A percentile compares a stretch with the other conserved stretches of the same genome.
phyloP scores from a whole-genome alignment of 2,329 filamentous ascomycete genomes.

The Pleomassaria siparia region DNA sequence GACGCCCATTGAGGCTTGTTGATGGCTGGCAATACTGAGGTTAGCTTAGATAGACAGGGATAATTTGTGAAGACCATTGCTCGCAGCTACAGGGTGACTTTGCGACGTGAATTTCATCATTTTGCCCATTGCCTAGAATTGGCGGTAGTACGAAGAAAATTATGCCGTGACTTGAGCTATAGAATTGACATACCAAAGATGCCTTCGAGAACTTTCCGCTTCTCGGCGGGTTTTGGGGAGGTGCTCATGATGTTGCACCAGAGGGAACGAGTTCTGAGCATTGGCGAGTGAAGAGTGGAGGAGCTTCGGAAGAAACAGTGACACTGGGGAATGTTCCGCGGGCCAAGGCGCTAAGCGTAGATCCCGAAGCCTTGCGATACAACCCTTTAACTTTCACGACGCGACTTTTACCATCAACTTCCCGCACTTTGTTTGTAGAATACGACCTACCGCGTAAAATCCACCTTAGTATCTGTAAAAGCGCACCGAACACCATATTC shows the following conservation, averaged over 20 bases:
- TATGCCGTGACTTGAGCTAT: neutral
- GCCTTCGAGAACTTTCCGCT: slow-evolving; percentile 59
- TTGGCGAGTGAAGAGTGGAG: slow-evolving; percentile 12
- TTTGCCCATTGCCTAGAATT: too few species aligned
- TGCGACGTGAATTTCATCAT: neutral
- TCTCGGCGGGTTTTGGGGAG: slow-evolving; percentile 21
- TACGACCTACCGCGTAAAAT: neutral
- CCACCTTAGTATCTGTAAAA: too few species aligned
- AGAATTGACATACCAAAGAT: slow-evolving; percentile 56
- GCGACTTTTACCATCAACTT: too few species aligned
- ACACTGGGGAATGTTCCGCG: slow-evolving; percentile 14
- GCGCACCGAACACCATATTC: too few species aligned
- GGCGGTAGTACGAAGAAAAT: neutral
- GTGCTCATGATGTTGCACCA: slow-evolving; percentile 27
- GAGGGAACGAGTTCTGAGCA: slow-evolving; percentile 21
- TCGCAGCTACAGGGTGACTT: too few species aligned
- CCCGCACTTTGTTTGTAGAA: neutral
- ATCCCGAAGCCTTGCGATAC: slow-evolving; percentile 18
- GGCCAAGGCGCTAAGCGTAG: slow-evolving; percentile 21
- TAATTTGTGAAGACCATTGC: too few species aligned
- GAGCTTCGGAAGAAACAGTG: slow-evolving; percentile 1
- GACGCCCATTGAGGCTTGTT: slow-evolving; percentile 87
- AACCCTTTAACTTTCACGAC: slow-evolving; percentile 6
- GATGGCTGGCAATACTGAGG: too few species aligned
- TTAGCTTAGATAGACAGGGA: too few species aligned